phyloP scores from a whole-genome alignment of 192 early-diverging fungal genomes.

The Rhizophagus prolifer region DNA sequence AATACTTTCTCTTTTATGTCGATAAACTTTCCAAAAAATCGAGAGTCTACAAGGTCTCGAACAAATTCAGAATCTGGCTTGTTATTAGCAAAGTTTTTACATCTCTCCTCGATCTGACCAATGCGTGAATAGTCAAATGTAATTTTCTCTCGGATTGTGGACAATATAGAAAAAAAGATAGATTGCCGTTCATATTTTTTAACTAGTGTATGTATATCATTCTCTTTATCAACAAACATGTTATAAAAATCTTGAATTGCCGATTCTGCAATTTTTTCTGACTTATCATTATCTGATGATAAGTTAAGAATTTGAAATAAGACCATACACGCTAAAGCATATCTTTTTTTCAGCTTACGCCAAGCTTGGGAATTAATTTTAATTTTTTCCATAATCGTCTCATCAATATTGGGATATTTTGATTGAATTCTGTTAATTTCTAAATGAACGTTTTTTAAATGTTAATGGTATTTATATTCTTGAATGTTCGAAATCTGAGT shows the following conservation, averaged over 20 bases:
- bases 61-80: not conserved
- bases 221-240: not conserved
- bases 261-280: not conserved
- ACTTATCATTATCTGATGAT: not conserved
- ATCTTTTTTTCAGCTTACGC: not conserved
- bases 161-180: not conserved
- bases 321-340: not conserved
- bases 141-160: not conserved
- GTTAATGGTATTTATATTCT: not conserved
- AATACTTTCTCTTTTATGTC: not conserved
- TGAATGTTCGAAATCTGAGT: not conserved
- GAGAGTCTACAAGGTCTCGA: not conserved
- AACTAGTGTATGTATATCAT: not conserved
- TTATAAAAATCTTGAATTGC: not conserved
- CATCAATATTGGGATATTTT: constrained; percentile 1
- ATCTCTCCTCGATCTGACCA: too few relatives aligned
- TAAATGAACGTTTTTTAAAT: not conserved
- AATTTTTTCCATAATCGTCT: not conserved
- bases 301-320: not conserved
- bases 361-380: not conserved
- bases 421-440: not conserved
- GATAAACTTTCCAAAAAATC: not conserved
- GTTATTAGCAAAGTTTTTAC: not conserved
- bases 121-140: not conserved
- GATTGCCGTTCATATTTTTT: not conserved